Evolutionary conservation across 768 basidiomycete genomes (phyloP).

Genomic region (Naganishia friedmannii): DNA sequence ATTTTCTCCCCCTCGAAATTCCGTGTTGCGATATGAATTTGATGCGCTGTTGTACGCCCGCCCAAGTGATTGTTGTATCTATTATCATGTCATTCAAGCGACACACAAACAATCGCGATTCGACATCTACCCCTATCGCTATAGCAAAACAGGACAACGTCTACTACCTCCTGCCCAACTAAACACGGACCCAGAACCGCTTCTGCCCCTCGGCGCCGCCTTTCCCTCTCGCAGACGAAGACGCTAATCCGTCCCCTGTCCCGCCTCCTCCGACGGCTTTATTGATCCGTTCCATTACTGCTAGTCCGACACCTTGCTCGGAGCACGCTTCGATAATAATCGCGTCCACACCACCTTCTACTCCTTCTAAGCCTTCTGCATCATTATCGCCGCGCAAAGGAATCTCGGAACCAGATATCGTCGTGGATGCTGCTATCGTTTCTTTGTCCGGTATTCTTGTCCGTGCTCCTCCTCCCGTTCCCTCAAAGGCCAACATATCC

Average conservation of each 20-base stretch:
- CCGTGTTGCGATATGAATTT: too few relatives aligned
- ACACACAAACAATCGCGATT: too few relatives aligned
- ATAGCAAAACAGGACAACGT: too few relatives aligned
- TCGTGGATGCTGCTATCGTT: neutral
- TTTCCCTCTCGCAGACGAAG: too few relatives aligned
- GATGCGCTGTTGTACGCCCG: too few relatives aligned
- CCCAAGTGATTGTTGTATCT: too few relatives aligned
- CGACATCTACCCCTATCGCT: too few relatives aligned
- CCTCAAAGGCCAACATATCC: conserved; percentile 76
- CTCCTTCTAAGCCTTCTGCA: neutral
- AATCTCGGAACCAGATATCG: neutral
- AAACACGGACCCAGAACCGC: conserved; percentile 42
- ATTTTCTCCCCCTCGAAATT: too few relatives aligned
- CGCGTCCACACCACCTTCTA: conserved; percentile 63
- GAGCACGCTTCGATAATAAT: conserved; percentile 81
- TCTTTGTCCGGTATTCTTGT: too few relatives aligned
- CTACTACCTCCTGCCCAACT: too few relatives aligned
- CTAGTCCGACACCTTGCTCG: conserved; percentile 79
- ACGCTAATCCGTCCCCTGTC: conserved; percentile 20
- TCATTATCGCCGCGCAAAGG: neutral
- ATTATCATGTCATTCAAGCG: too few relatives aligned
- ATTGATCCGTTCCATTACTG: conserved; percentile 87
- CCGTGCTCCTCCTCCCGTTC: neutral
- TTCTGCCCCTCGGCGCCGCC: conserved; percentile 24
- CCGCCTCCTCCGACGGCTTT: conserved; percentile 74